Percentiles rank a stretch among this genome's conserved stretches.
Conservation (phyloP, 192 early-diverging fungal species). For the Coemansia sp. region DNA sequence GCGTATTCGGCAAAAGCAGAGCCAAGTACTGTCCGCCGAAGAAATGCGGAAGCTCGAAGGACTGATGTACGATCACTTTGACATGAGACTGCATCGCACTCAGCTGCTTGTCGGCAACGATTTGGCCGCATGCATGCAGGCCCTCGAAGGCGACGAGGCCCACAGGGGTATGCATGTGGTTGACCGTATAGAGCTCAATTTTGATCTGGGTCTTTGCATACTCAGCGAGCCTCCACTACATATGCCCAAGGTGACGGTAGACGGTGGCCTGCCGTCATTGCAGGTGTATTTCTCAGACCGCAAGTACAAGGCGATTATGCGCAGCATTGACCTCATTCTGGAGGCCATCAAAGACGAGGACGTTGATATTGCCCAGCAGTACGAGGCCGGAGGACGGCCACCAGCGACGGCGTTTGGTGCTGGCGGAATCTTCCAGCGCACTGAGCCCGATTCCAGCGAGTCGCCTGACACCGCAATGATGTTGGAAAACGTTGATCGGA, state of each 20-base stretch:
- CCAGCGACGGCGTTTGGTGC: constrained; percentile 47
- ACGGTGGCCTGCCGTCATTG: constrained; percentile 80
- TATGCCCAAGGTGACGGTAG: constrained; percentile 73
- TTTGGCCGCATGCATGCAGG: constrained; percentile 69
- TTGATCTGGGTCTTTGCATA: constrained; percentile 85
- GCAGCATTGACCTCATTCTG: constrained; percentile 71
- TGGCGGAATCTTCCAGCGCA: constrained; percentile 29
- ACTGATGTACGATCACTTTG: constrained; percentile 91
- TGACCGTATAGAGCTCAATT: constrained; percentile 83
- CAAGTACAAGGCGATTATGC: constrained; percentile 92
- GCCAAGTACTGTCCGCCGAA: constrained; percentile 59
- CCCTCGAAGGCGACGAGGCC: constrained; percentile 58
- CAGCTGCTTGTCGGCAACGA: constrained; percentile 84
- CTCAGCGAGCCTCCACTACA: constrained; percentile 72
- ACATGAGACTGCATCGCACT: constrained; percentile 75
- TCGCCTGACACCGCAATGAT: constrained; percentile 12
- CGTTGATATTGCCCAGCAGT: constrained; percentile 51
- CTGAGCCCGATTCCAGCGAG: background rate
- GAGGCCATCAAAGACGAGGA: constrained; percentile 53
- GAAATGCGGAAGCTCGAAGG: constrained; percentile 76
- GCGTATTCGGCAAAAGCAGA: constrained; percentile 70
- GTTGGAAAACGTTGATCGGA: background rate
- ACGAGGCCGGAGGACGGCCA: constrained; percentile 25
- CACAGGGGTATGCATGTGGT: constrained; percentile 74
- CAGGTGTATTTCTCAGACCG: constrained; percentile 91